Base-by-base conservation (phyloP, 2,329 filamentous ascomycete species). In the Hypomyces perniciosus region DNA sequence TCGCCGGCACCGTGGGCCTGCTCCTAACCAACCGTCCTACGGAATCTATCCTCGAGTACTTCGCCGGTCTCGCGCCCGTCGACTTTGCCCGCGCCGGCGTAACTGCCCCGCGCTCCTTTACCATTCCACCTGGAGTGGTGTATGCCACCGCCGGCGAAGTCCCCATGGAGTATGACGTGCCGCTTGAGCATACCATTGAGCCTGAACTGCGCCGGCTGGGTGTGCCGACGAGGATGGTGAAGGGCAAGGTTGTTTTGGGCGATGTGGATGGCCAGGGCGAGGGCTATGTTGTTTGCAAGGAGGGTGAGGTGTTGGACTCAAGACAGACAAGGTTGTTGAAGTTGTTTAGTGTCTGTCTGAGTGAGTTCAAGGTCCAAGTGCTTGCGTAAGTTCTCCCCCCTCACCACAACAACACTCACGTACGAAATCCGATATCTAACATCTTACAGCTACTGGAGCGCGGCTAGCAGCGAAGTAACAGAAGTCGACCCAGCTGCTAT, bases 241-340 rank as follows among this genome's bases (percentile, higher is more conserved):
- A 88, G 76, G 93, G 93, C 52, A 90, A 86, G 72, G 87, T 99
- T 42, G 82, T 88, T 57, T 75, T 97, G 46, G 78, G 78, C 52
- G 72, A 72, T 57, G 78, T 73, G 55, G 68, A 65, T 48, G 84
- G 86, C 60, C 65, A 70, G 51, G 73, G 67, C 41, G 72, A 75
- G 49, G 74, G 73, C n/a, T 95, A 91, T 66, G 78, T 78, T 8
- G 83, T 99, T 45, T 97, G 92, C 73, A 84, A 83, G 63, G 85
- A 90, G 69, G 93, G 92, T 8, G 83, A 96, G 65, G 78, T 83
- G 41, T 72, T 99, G 59, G 91, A 96, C 70, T 91, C 88, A 59
- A 81, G 92, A 61, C 93, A 99, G 78, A 96, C 93, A 51, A 86
- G 90, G 57, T 73, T 99, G 65, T 71, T 99, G 70, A 97, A 97